These are phyloP conservation scores for Amanita exitialis DNA, from an alignment of 768 basidiomycete genomes.

Conservation along the genomic window DNA sequence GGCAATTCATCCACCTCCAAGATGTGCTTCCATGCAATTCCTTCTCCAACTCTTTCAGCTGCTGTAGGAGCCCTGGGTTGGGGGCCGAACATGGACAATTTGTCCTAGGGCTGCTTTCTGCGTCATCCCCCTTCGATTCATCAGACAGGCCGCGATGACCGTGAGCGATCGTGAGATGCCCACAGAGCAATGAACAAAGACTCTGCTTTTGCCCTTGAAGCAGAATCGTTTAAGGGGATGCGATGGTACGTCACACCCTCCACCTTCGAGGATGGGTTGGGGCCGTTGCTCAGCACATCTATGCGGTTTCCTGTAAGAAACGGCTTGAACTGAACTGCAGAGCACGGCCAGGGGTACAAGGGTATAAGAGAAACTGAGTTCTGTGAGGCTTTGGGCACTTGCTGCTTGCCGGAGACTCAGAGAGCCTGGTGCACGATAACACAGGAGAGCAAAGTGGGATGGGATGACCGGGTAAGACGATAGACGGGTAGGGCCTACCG, in stretches of 20 bases:
- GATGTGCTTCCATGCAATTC: slow-evolving; percentile 18
- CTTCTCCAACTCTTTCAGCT: slow-evolving; percentile 27
- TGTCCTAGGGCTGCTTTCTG: slow-evolving; percentile 26
- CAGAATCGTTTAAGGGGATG: slow-evolving; percentile 25
- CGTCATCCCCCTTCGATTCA: slow-evolving; percentile 24
- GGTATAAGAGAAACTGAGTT: slow-evolving; percentile 14
- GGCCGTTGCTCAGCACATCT: slow-evolving; percentile 31
- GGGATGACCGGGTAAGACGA: no score
- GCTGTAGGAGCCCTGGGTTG: slow-evolving; percentile 31
- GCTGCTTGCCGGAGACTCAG: not conserved
- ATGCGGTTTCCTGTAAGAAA: slow-evolving; percentile 24
- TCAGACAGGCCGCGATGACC: slow-evolving; percentile 29
- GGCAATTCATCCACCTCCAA: slow-evolving; percentile 26
- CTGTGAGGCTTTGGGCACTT: not conserved
- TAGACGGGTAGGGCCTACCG: no score
- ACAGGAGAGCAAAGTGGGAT: no score
- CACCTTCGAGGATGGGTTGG: slow-evolving; percentile 19
- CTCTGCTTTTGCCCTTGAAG: slow-evolving; percentile 18
- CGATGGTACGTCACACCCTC: slow-evolving; percentile 26
- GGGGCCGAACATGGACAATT: slow-evolving; percentile 27
- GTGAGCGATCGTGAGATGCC: slow-evolving; percentile 37
- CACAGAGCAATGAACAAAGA: slow-evolving; percentile 35
- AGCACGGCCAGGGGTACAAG: slow-evolving; percentile 23
- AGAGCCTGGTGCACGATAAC: no score
- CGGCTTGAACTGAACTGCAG: slow-evolving; percentile 23